These are phyloP conservation scores for Parmelia sp. DNA, from an alignment of 495 filamentous ascomycete genomes.

Conservation along the genomic window DNA sequence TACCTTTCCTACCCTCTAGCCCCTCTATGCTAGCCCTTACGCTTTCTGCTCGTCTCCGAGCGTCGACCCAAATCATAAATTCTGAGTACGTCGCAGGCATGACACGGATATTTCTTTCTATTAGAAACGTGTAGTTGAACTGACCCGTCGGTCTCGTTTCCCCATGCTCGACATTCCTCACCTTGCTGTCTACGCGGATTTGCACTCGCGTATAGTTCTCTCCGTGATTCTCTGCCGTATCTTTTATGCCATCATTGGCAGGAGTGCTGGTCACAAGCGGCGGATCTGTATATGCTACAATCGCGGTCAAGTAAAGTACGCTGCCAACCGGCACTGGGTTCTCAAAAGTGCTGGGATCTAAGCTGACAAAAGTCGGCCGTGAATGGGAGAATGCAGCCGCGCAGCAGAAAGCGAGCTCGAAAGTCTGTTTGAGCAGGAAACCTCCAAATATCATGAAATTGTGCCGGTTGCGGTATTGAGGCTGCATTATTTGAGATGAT, in stretches of 20 bases:
- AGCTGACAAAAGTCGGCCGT: constrained; percentile 67
- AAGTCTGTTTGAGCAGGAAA: constrained; percentile 73
- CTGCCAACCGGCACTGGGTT: constrained; percentile 80
- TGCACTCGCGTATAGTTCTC: constrained; percentile 61
- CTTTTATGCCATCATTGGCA: constrained; percentile 34
- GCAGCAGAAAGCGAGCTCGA: constrained; percentile 85
- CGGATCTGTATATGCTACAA: constrained; percentile 71
- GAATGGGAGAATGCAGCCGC: constrained; percentile 71
- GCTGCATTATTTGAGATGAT: constrained; percentile 79
- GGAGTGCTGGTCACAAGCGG: constrained; percentile 35
- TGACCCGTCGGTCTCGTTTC: constrained; percentile 68
- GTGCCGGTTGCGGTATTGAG: constrained; percentile 77
- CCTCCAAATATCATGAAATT: constrained; percentile 90
- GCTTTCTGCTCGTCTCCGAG: constrained; percentile 52
- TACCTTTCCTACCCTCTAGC: constrained; percentile 23
- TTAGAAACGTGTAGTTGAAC: constrained; percentile 81
- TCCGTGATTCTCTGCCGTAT: constrained; percentile 17
- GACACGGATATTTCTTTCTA: constrained; percentile 64
- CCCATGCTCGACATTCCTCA: constrained; percentile 72
- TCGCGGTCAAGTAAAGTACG: constrained; percentile 73
- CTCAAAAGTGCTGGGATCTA: constrained; percentile 77
- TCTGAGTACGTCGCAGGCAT: constrained; percentile 70
- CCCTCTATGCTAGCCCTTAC: constrained; percentile 30
- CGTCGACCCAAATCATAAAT: constrained; percentile 77
- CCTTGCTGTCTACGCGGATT: constrained; percentile 68